Evolutionary conservation across 1,139 yeast genomes (phyloP), one percentile per base, ranked within the genome.

Genomic region (Suzukiozyma palmioleophila): DNA sequence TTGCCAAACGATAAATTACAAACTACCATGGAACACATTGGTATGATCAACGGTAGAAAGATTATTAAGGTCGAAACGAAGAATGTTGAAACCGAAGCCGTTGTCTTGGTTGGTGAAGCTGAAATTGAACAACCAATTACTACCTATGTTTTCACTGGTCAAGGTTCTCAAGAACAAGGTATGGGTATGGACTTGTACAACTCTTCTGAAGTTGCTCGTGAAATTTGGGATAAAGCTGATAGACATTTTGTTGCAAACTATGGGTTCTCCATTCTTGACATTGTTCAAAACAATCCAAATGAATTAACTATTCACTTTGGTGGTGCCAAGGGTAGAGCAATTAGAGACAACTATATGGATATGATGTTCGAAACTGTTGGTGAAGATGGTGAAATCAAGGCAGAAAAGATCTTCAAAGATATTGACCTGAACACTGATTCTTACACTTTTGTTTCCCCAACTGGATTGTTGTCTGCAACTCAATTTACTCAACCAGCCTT

Each of bases 161-260:
- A 92, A 76, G 99, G 99, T 63, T 90, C 98, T 44, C 98, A 92
- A 71, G 98, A 94, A 67, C 98, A 94, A 74, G 97, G 97, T 62
- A 92, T 92, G 99, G 98, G 99, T 74, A 92, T 92, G 99, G 98
- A 94, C 66, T 77, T 92, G 60, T 92, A 92, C 67, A 83, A 81
- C 49, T 77, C 88, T 38, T 86, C 96, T 40, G 88, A 79, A 32
- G 97, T 94, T 62, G 98, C 99, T 43, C 83, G 82, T 57, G 81
- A 79, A 48, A 97, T 92, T 47, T 92, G 99, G 98, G 97, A 92
- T 65, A 85, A 89, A 62, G 99, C 99, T 46, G 98, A 92, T 61
- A 66, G 68, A 47, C 98, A 94, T 66, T 92, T 94, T 75, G 76
- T 88, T 62, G 76, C 81, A 61, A 89, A 90, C 63, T 92, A 92